A percentile compares a stretch with the other conserved stretches of the same genome.
Evolutionary conservation across 371 early-diverging fungal species (phyloP).

Genomic region (Mucor velutinosus): DNA sequence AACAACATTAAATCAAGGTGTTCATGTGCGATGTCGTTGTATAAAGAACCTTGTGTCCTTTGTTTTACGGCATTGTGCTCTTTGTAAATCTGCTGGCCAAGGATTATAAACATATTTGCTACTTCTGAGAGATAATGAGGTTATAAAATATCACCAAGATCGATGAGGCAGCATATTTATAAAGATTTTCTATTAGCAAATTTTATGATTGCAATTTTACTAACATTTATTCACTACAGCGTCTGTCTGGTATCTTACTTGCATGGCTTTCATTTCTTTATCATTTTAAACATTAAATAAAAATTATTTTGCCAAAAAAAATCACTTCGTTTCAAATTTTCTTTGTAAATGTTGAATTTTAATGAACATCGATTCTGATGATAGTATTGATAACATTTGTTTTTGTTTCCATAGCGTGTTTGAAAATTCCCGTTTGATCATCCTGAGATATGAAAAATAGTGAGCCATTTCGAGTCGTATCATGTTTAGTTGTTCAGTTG

Average conservation of each 20-base stretch:
- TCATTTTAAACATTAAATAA: not conserved
- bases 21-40: not conserved
- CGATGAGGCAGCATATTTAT: constrained; percentile 16
- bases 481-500: not conserved
- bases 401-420: not conserved
- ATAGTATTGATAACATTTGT: not conserved
- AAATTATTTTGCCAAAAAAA: not conserved
- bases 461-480: not conserved
- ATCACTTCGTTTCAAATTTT: not conserved
- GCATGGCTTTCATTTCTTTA: not conserved
- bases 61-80: not conserved
- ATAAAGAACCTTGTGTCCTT: not conserved
- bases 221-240: not conserved
- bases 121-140: constrained; percentile 28
- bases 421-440: not conserved
- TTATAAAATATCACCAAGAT: constrained; percentile 30
- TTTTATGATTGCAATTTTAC: not conserved
- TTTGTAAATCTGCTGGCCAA: constrained; percentile 11
- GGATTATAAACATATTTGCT: constrained; percentile 30
- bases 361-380: not conserved
- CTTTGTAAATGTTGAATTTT: not conserved
- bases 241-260: not conserved
- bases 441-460: not conserved
- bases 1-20: not conserved
- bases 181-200: not conserved